Evolutionary conservation across 2,329 filamentous ascomycete genomes (phyloP).

Genomic region (Ascochyta viciae-villosae): DNA sequence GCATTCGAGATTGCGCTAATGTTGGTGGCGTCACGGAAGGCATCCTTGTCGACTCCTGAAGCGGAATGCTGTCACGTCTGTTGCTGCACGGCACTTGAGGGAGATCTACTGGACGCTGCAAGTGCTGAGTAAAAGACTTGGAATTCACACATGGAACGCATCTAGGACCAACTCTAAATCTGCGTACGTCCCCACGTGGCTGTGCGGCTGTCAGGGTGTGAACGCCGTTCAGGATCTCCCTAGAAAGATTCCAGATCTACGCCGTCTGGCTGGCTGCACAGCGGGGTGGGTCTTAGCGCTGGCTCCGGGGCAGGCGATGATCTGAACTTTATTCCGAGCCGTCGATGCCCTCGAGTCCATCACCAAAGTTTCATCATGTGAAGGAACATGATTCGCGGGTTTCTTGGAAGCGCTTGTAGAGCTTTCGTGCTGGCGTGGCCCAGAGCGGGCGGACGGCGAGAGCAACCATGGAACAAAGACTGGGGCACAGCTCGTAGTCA

Average conservation of each 20-base stretch:
- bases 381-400: slow-evolving; percentile 15
- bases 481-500: slow-evolving; percentile 21
- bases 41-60: slow-evolving; percentile 9
- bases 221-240: slow-evolving; percentile 21
- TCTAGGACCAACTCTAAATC: background rate
- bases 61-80: background rate
- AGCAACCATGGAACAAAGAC: slow-evolving; percentile 21
- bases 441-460: slow-evolving; percentile 27
- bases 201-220: slow-evolving; percentile 10
- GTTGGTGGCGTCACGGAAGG: slow-evolving; percentile 12
- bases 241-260: slow-evolving; percentile 10
- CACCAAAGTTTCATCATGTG: slow-evolving; percentile 11
- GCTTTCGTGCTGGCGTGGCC: slow-evolving; percentile 21
- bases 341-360: slow-evolving; percentile 17
- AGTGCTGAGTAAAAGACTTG: background rate
- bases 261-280: slow-evolving; percentile 15
- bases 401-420: slow-evolving; percentile 4
- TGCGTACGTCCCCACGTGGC: slow-evolving; percentile 15
- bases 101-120: background rate
- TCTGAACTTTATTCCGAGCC: slow-evolving; percentile 25
- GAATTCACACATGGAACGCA: background rate
- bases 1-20: slow-evolving; percentile 12
- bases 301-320: slow-evolving; percentile 29
- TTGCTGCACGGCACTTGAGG: background rate
- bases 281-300: slow-evolving; percentile 19